phyloP scores from a whole-genome alignment of 2,329 filamentous ascomycete genomes.

The Clarireedia homoeocarpa region DNA sequence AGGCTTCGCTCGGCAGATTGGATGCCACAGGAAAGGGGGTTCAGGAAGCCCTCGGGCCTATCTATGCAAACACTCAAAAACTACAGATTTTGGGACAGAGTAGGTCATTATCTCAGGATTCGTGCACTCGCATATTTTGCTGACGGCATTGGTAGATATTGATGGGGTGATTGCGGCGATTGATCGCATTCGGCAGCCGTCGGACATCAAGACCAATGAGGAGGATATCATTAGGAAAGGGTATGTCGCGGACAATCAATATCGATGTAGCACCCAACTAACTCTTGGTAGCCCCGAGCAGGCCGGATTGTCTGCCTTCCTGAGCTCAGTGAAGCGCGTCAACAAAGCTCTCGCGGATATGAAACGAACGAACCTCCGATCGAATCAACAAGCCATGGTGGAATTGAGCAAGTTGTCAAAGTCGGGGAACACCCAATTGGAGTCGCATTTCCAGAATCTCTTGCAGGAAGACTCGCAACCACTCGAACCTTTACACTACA shows the following conservation, averaged over 20 bases:
- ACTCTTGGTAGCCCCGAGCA: constrained; percentile 56
- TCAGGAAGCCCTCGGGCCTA: constrained; percentile 82
- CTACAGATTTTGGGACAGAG: constrained; percentile 82
- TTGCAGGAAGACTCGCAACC: constrained; percentile 70
- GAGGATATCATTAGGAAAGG: constrained; percentile 84
- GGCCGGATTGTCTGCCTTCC: constrained; percentile 74
- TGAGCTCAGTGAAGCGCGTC: constrained; percentile 82
- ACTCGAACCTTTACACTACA: constrained; percentile 83
- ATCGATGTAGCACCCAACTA: not conserved
- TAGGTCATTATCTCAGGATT: constrained; percentile 32
- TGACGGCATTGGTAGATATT: constrained; percentile 51
- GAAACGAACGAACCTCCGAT: constrained; percentile 80
- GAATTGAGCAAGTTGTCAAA: constrained; percentile 73
- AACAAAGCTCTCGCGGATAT: constrained; percentile 79
- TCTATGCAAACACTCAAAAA: constrained; percentile 85
- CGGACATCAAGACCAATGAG: constrained; percentile 85
- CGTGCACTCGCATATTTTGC: not conserved
- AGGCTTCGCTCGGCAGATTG: constrained; percentile 74
- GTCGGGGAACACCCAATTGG: constrained; percentile 73
- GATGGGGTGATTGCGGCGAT: constrained; percentile 81
- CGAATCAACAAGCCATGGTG: constrained; percentile 81
- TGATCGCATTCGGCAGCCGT: constrained; percentile 79
- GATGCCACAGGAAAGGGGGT: constrained; percentile 87
- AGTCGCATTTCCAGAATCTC: constrained; percentile 73
- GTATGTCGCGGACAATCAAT: constrained; percentile 21